Base-by-base conservation (phyloP, 495 filamentous ascomycete species). In the Amniculicola lignicola region DNA sequence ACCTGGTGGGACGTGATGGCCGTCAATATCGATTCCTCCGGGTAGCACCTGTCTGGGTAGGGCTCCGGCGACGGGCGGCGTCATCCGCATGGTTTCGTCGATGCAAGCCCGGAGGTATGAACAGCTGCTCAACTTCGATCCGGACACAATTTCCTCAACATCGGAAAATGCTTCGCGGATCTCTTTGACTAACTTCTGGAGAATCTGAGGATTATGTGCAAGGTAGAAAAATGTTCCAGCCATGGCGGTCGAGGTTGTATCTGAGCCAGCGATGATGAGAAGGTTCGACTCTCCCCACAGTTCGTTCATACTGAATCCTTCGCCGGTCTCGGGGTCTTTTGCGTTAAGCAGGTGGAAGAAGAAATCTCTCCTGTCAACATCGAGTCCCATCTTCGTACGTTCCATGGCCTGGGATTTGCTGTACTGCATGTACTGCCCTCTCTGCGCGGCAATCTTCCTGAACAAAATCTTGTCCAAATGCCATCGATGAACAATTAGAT, bases 31-130 rank as follows among this genome's bases (percentile, higher is more conserved):
- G 6, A 77, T 69, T 10, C 86, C 86, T 37, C 84, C 85, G 0
- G 72, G 48, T 2, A 83, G 73, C 4, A 89, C 84, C 60, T 83
- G 77, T 29, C 83, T 75, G 5, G 78, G 79, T 4, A 87, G 67
- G 2, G 79, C 69, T 10, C 78, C 79, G 25, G 75, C 72, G 3
- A 88, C 84, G 0, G 85, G 76, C 12, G 87, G 87, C 0, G 79
- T 79, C 50, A 90, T 70, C 35, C 87, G 82, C 68, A 89, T 74
- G 0, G 82, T 73, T 56, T 89, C 86, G 49, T 86, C 78, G 37
- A 85, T 72, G 56, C 81, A 83, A 9, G 81, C 83, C 41, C 77
- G 76, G 1, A 85, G 70, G 51, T 80, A 86, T n/a, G 62, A 45
- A 39, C 80, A 77, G 12, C 72, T 65, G 12, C 50, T 77, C 2